Percentiles rank a stretch among this genome's conserved stretches.
These are phyloP conservation scores for Pseudotsuga menziesii DNA, from an alignment of 75 land plant species.

Conservation along the genomic window DNA sequence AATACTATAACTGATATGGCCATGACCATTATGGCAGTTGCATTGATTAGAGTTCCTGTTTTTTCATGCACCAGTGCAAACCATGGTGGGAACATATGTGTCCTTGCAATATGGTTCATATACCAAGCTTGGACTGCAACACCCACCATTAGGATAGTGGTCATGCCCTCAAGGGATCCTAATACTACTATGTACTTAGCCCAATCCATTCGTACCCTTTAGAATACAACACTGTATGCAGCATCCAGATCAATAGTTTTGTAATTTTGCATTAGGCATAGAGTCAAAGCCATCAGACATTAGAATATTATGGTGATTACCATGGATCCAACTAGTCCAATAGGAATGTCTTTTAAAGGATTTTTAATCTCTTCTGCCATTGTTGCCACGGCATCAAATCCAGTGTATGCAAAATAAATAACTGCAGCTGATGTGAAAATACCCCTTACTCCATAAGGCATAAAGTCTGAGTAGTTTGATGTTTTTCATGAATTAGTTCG, in stretches of 20 bases:
- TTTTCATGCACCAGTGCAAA: conserved; percentile 44
- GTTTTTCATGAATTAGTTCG: conserved; percentile 63
- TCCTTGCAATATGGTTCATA: conserved; percentile 82
- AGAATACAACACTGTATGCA: conserved; percentile 54
- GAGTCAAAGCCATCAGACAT: conserved; percentile 44
- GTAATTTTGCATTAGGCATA: conserved; percentile 44
- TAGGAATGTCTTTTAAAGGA: conserved; percentile 61
- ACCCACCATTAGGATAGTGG: conserved; percentile 65
- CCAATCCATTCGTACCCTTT: conserved; percentile 58
- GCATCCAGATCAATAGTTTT: conserved; percentile 34
- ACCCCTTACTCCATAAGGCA: conserved; percentile 65
- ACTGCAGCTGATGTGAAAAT: conserved; percentile 57
- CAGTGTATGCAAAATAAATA: conserved; percentile 52
- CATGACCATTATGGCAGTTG: conserved; percentile 55
- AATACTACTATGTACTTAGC: conserved; percentile 86
- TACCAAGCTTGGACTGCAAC: conserved; percentile 82
- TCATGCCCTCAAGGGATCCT: conserved; percentile 87
- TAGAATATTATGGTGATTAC: conserved; percentile 29
- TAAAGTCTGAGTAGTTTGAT: conserved; percentile 36
- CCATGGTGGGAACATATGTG: conserved; percentile 85
- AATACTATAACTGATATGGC: conserved; percentile 58
- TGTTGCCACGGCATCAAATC: conserved; percentile 78
- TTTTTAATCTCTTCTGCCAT: conserved; percentile 73
- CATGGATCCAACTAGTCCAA: conserved; percentile 70
- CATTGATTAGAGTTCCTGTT: conserved; percentile 76